Evolutionary conservation across 768 basidiomycete species (phyloP), one percentile per base, ranked within the genome.

Genomic region (Auriscalpium orientale): DNA sequence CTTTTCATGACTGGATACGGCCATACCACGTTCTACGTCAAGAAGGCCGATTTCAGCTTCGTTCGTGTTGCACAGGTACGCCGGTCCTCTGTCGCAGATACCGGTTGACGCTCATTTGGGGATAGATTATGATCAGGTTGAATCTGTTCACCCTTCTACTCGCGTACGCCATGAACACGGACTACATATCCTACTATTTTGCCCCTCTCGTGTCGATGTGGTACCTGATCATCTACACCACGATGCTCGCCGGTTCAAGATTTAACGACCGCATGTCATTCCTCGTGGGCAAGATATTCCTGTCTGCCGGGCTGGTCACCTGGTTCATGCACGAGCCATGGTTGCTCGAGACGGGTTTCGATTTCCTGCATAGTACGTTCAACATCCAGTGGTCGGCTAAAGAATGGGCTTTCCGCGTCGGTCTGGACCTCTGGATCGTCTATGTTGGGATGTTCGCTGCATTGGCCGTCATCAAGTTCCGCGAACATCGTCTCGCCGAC

Each of bases 1-100:
- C 76, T 94, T 16, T 95, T 93, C 72, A 91, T 95, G 91, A 89
- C 89, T 21, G 93, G 93, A 46, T 97, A 93, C 74, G 88, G 91
- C 16, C 91, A 93, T 65, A 87, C 88, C 10, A 87, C 80, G 46
- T 97, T 84, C 69, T 95, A 94, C 71, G 73, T 94, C 62, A 89
- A 87, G 68, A 95, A 95, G 68, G 88, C 84, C 18, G 90, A 95
- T 68, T 95, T 85, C 71, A 81, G 88, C 3, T 85, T 90, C 68
- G 68, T 78, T 43, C 84, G 93, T 34, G 75, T 95, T 50, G 83
- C 85, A 21, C 85, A 85, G 69, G 85, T 85, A 64, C 57, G 75
- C 28, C 35, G 13, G 46, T 45, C 9, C 57, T n/a, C 52, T 53
- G 37, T 37, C 21, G 15, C 47, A 13, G 8, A 28, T 51, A 28